These are phyloP conservation scores for Vitis rupestris DNA, from an alignment of 164 flowering plant genomes.

Conservation along the genomic window DNA sequence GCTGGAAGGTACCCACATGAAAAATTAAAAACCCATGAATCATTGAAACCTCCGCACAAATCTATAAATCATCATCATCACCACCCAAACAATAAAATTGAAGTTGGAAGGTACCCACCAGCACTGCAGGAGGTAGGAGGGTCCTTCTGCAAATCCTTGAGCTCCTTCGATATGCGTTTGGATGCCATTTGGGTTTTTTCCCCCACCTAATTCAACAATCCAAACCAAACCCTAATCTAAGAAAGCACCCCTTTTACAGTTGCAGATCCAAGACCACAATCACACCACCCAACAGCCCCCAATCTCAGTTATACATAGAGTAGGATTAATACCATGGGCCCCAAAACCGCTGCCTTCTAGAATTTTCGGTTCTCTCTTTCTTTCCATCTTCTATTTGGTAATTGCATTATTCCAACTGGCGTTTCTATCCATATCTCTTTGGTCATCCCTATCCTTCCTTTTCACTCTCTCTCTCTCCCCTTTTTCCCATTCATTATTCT, in stretches of 20 bases:
- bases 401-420: background rate
- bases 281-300: too few relatives aligned
- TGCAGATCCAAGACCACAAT: too few relatives aligned
- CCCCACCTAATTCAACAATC: background rate
- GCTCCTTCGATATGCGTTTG: conserved; percentile 37
- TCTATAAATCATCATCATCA: too few relatives aligned
- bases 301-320: too few relatives aligned
- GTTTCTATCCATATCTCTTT: too few relatives aligned
- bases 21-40: background rate
- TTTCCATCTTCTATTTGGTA: background rate
- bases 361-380: conserved; percentile 10
- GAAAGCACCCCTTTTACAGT: too few relatives aligned
- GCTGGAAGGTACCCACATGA: background rate
- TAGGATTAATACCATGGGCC: too few relatives aligned
- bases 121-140: conserved; percentile 49
- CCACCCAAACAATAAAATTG: background rate
- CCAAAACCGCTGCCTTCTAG: conserved; percentile 16
- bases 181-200: conserved; percentile 28
- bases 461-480: too few relatives aligned
- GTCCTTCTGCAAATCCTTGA: conserved; percentile 37
- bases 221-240: conserved; percentile 8
- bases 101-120: conserved; percentile 12
- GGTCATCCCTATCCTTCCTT: too few relatives aligned
- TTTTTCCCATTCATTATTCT: too few relatives aligned
- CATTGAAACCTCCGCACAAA: too few relatives aligned